Evolutionary conservation across 768 basidiomycete species (phyloP).

Genomic region (Psilocybe cubensis): DNA sequence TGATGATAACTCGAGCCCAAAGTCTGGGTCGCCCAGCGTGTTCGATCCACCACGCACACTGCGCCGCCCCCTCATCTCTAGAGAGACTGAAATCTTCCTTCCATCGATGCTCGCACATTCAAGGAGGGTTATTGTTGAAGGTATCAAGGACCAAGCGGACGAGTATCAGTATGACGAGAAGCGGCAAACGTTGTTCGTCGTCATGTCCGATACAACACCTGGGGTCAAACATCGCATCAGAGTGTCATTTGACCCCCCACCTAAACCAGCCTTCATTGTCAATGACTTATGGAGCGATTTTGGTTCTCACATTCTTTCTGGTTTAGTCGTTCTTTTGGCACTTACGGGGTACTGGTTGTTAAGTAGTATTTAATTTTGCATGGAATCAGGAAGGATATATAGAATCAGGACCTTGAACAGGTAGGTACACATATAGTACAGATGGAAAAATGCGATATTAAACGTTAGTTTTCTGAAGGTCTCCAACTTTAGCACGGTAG

Average conservation of each 20-base stretch:
- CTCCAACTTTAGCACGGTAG: neutral
- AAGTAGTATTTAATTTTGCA: neutral
- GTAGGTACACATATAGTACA: neutral
- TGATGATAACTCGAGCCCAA: neutral
- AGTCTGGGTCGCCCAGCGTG: constrained; percentile 20
- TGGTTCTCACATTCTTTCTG: constrained; percentile 26
- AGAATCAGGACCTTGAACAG: neutral
- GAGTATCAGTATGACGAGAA: constrained; percentile 60
- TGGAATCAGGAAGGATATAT: neutral
- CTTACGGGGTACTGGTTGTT: constrained; percentile 19
- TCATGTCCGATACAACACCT: constrained; percentile 45
- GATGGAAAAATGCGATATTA: too few species aligned
- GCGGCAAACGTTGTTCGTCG: constrained; percentile 77
- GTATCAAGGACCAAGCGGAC: constrained; percentile 55
- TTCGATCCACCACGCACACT: constrained; percentile 42
- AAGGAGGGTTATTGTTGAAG: constrained; percentile 59
- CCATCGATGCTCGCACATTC: constrained; percentile 65
- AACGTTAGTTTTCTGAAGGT: too few species aligned
- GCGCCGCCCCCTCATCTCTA: constrained; percentile 45
- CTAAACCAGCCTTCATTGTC: constrained; percentile 51
- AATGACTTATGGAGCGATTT: constrained; percentile 73
- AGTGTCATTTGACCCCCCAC: constrained; percentile 60
- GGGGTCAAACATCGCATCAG: constrained; percentile 51
- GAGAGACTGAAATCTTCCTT: constrained; percentile 84
- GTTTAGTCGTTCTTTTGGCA: constrained; percentile 21